phyloP scores from a whole-genome alignment of 495 filamentous ascomycete species.

The Penicillium argentinense region DNA sequence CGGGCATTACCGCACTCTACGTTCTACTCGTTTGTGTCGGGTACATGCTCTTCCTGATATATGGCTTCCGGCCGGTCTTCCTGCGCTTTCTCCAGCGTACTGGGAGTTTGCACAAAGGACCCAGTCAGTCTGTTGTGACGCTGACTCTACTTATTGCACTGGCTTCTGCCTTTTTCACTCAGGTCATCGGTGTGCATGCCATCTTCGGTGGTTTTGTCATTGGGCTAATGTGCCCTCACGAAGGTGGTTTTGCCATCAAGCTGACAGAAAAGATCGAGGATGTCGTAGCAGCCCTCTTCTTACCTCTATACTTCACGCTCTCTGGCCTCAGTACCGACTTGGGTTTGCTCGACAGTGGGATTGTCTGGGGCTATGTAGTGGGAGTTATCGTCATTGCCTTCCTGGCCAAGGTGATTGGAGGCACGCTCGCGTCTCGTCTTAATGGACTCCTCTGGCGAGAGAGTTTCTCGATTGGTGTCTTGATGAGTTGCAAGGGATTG shows the following conservation, averaged over 20 bases:
- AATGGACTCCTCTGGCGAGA: constrained; percentile 91
- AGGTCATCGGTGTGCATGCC: constrained; percentile 86
- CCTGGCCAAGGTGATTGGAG: constrained; percentile 80
- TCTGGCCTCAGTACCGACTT: constrained; percentile 90
- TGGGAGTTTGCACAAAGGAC: constrained; percentile 84
- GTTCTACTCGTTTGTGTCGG: constrained; percentile 75
- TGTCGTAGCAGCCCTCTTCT: constrained; percentile 80
- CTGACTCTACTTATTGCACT: constrained; percentile 79
- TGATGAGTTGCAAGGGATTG: constrained; percentile 98
- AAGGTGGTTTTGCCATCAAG: constrained; percentile 92
- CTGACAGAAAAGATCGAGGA: constrained; percentile 97
- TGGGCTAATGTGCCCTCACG: constrained; percentile 90
- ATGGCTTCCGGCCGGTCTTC: constrained; percentile 74
- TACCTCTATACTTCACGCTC: constrained; percentile 93
- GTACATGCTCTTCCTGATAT: constrained; percentile 76
- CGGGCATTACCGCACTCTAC: constrained; percentile 82
- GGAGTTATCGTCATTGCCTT: constrained; percentile 84
- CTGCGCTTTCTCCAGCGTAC: constrained; percentile 69
- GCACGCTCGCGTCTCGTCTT: constrained; percentile 72
- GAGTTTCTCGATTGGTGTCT: constrained; percentile 82
- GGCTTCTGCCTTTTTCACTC: constrained; percentile 90
- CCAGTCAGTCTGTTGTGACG: constrained; percentile 81
- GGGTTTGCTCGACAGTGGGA: constrained; percentile 77
- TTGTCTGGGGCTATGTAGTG: constrained; percentile 90
- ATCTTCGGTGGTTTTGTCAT: constrained; percentile 90